phyloP scores from a whole-genome alignment of 768 basidiomycete species.

The Kwoniella heveanensis region DNA sequence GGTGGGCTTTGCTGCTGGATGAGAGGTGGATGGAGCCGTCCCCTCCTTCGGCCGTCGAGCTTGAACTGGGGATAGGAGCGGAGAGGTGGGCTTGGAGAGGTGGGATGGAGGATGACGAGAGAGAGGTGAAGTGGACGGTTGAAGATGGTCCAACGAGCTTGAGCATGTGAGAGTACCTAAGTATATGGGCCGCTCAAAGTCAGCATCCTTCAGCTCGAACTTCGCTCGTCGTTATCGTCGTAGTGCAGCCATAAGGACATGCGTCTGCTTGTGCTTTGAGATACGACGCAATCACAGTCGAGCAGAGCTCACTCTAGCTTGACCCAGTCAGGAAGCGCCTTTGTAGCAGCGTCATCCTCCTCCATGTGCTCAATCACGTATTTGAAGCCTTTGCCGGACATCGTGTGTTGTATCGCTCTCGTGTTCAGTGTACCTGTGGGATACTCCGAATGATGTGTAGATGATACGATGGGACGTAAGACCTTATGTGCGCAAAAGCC shows the following conservation, averaged over 20 bases:
- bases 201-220: not conserved
- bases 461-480: no score
- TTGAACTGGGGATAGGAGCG: constrained; percentile 33
- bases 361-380: constrained; percentile 65
- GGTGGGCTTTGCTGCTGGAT: constrained; percentile 58
- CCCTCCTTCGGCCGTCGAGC: not conserved
- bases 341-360: constrained; percentile 84
- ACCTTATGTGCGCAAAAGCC: no score
- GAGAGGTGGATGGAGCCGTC: not conserved
- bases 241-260: no score
- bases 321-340: constrained; percentile 73
- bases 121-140: constrained; percentile 78
- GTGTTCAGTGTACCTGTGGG: not conserved
- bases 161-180: constrained; percentile 74
- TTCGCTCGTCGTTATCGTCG: not conserved
- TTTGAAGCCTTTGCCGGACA: constrained; percentile 54
- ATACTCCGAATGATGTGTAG: no score
- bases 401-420: not conserved
- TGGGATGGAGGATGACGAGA: constrained; percentile 70
- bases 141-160: constrained; percentile 68
- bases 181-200: not conserved
- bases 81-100: constrained; percentile 60
- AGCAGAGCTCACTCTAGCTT: constrained; percentile 75
- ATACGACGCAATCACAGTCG: no score
- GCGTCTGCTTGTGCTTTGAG: no score